phyloP scores from a whole-genome alignment of 75 land plant genomes.

The Pinus tabuliformis region DNA sequence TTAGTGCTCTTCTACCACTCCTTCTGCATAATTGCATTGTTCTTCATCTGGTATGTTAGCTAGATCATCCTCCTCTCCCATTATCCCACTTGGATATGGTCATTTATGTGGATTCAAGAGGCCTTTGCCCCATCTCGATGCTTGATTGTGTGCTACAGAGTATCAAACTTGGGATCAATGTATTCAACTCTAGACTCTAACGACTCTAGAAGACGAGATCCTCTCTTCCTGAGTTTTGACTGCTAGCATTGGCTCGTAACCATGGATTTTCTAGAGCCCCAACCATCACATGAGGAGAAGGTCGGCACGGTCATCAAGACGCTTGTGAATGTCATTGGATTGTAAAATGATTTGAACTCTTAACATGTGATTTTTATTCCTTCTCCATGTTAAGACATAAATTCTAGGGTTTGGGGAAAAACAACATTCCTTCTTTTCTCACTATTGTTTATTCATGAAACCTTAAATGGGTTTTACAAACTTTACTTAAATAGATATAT shows the following conservation, averaged over 20 bases:
- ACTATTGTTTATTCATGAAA: too few relatives aligned
- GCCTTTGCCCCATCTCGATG: background rate
- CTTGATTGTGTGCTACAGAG: background rate
- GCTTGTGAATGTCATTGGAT: background rate
- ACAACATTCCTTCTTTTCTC: too few relatives aligned
- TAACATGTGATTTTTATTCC: too few relatives aligned
- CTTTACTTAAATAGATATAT: too few relatives aligned
- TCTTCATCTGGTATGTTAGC: background rate
- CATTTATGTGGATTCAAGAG: background rate
- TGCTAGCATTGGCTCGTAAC: slow-evolving; percentile 2
- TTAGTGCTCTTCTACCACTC: background rate
- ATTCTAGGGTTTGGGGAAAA: too few relatives aligned
- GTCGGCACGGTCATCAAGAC: background rate
- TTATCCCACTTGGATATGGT: background rate
- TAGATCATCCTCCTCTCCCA: background rate
- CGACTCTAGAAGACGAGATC: background rate
- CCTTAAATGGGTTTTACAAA: too few relatives aligned
- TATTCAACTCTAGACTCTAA: slow-evolving; percentile 1
- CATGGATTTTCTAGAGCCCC: slow-evolving; percentile 1
- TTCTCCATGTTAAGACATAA: too few relatives aligned
- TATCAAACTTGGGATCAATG: background rate
- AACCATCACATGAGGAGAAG: slow-evolving; percentile 1
- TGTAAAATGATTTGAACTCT: too few relatives aligned
- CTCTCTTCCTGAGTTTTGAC: background rate
- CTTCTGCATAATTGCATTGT: background rate